Conservation (phyloP, 176 grass and related monocot species). For the Paspalum vaginatum region DNA sequence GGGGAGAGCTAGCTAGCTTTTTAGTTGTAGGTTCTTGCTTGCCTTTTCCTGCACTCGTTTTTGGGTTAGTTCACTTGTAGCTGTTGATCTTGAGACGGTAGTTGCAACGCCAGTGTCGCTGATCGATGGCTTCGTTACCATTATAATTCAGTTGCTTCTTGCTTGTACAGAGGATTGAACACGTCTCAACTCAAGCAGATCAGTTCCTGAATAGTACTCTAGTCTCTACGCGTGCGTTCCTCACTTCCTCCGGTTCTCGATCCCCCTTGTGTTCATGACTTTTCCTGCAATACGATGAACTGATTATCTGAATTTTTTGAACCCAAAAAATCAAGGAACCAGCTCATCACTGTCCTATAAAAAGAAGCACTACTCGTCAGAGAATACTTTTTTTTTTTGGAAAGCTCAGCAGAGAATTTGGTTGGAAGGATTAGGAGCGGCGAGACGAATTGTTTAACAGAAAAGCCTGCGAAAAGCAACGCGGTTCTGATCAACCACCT, state of each 20-base stretch:
- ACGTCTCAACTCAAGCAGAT: background rate
- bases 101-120: constrained; percentile 37
- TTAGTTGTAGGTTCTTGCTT: constrained; percentile 1
- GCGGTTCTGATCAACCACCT: constrained; percentile 51
- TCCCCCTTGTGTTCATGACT: background rate
- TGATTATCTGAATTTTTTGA: background rate
- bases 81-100: constrained; percentile 41
- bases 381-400: background rate
- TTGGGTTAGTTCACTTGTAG: constrained; percentile 27
- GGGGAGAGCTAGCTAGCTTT: background rate
- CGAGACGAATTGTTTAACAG: constrained; percentile 13
- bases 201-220: background rate
- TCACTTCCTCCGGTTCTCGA: constrained; percentile 8
- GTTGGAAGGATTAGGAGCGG: background rate
- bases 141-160: constrained; percentile 14
- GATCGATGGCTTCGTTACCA: background rate
- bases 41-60: background rate
- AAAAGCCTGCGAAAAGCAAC: constrained; percentile 46
- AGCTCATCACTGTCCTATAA: background rate
- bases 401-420: background rate
- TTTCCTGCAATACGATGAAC: background rate
- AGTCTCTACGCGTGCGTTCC: background rate
- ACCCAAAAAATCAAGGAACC: too few relatives aligned
- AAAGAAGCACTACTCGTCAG: background rate
- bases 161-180: constrained; percentile 39